Percentiles rank a stretch among this genome's conserved stretches.
Conservation (phyloP, 2,329 filamentous ascomycete genomes). For the Tolypocladium tropicale region DNA sequence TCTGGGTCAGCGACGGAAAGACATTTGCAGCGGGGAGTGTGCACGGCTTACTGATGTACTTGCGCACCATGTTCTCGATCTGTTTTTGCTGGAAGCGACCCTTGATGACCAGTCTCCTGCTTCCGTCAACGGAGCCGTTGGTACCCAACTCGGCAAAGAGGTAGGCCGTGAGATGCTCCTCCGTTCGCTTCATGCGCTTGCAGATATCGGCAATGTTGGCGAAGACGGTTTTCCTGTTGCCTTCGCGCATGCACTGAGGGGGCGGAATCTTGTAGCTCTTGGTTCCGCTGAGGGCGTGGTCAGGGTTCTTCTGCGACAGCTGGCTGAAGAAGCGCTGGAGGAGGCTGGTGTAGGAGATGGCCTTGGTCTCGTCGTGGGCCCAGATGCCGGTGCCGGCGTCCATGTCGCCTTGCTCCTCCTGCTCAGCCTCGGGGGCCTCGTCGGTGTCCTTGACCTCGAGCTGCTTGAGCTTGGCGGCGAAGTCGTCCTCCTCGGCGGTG, state of each 20-base stretch:
- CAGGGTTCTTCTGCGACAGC: slow-evolving; percentile 91
- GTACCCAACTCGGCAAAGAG: slow-evolving; percentile 97
- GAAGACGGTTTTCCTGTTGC: slow-evolving; percentile 99
- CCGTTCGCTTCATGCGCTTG: slow-evolving; percentile 98
- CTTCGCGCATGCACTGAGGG: slow-evolving; percentile 97
- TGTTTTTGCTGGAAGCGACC: slow-evolving; percentile 99
- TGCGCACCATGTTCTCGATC: slow-evolving; percentile 91
- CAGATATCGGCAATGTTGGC: slow-evolving; percentile 98
- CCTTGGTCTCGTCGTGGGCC: slow-evolving; percentile 66
- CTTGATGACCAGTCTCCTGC: slow-evolving; percentile 91
- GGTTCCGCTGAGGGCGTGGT: slow-evolving; percentile 77
- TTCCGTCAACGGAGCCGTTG: slow-evolving; percentile 88
- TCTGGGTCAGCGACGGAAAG: not conserved
- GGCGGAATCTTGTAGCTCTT: slow-evolving; percentile 99
- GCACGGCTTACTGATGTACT: slow-evolving; percentile 71
- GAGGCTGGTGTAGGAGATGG: slow-evolving; percentile 77
- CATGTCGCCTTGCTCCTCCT: slow-evolving; percentile 62
- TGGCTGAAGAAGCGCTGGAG: slow-evolving; percentile 90
- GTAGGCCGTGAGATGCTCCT: slow-evolving; percentile 96
- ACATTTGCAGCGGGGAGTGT: not conserved
- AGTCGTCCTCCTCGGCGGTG: slow-evolving; percentile 53
- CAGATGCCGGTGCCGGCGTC: slow-evolving; percentile 84
- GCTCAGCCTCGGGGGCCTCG: slow-evolving; percentile 35
- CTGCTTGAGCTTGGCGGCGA: slow-evolving; percentile 51
- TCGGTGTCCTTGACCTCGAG: slow-evolving; percentile 58